A percentile compares a stretch with the other conserved stretches of the same genome.
Evolutionary conservation across 106 monocot species (phyloP).

Genomic region (Gastrodia elata): DNA sequence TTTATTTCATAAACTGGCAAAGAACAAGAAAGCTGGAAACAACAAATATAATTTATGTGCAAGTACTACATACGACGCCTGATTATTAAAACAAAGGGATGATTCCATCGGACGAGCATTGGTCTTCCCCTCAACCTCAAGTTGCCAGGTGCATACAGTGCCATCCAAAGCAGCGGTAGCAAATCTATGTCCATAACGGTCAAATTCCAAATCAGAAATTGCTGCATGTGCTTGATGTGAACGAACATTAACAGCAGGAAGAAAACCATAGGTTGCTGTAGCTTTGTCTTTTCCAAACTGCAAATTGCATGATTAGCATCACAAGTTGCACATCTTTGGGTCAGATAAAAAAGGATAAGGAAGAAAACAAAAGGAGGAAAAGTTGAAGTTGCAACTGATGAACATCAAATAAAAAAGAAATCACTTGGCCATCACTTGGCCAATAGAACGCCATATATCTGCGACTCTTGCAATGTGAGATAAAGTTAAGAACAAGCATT

Average conservation of each 20-base stretch:
- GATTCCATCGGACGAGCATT: conserved; percentile 79
- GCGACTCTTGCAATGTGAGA: not conserved
- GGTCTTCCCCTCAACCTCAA: conserved; percentile 86
- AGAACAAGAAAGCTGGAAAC: not conserved
- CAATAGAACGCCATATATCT: not conserved
- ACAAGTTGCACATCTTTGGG: not conserved
- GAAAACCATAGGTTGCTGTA: conserved; percentile 79
- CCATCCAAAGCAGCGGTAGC: conserved; percentile 88
- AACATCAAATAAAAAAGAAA: not conserved
- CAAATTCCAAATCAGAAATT: conserved; percentile 75
- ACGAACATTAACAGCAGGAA: conserved; percentile 68
- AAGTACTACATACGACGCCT: conserved; percentile 72
- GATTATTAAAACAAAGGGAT: conserved; percentile 63
- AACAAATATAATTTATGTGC: not conserved
- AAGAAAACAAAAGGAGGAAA: not conserved
- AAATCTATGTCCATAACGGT: conserved; percentile 81
- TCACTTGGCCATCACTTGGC: not conserved
- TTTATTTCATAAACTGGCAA: not conserved
- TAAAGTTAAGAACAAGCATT: not conserved
- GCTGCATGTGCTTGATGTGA: conserved; percentile 77
- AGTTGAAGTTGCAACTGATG: not conserved
- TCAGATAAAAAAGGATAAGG: not conserved
- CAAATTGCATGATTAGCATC: conserved; percentile 11
- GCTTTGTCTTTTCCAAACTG: conserved; percentile 94
- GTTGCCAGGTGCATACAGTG: conserved; percentile 87